Evolutionary conservation across 768 basidiomycete species (phyloP).

Genomic region (Kondoa malvinella): DNA sequence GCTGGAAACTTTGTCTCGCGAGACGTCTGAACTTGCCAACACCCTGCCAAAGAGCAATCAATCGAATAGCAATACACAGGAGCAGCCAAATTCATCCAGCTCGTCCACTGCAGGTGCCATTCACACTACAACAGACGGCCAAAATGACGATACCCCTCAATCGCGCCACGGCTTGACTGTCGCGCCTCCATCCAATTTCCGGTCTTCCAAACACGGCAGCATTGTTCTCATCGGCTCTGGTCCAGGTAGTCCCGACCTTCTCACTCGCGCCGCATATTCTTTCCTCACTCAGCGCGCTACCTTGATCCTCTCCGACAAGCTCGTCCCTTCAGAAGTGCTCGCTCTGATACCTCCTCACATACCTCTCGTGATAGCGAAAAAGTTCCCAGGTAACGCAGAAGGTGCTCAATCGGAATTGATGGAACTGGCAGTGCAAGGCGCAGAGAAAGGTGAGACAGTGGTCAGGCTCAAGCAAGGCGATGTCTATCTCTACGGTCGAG

Average conservation of each 20-base stretch:
- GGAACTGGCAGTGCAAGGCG: conserved; percentile 72
- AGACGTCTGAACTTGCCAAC: neutral
- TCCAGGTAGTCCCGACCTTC: conserved; percentile 79
- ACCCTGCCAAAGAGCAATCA: neutral
- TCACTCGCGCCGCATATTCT: conserved; percentile 69
- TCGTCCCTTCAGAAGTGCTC: conserved; percentile 77
- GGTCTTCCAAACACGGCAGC: conserved; percentile 38
- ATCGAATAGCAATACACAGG: too few species aligned
- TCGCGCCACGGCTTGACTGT: conserved; percentile 9
- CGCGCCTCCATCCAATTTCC: neutral
- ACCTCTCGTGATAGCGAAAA: conserved; percentile 73
- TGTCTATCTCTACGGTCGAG: conserved; percentile 82
- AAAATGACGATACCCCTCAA: neutral
- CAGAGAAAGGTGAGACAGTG: conserved; percentile 59
- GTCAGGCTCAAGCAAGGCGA: conserved; percentile 95
- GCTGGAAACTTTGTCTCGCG: neutral
- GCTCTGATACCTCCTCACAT: conserved; percentile 54
- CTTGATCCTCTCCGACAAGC: conserved; percentile 85
- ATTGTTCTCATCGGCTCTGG: conserved; percentile 87
- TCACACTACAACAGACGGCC: neutral
- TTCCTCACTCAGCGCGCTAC: conserved; percentile 65
- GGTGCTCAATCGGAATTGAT: conserved; percentile 88
- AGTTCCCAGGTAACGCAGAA: conserved; percentile 95
- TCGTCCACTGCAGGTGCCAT: too few species aligned
- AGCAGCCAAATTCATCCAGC: neutral